A percentile compares a stretch with the other conserved stretches of the same genome.
Evolutionary conservation across 2,329 filamentous ascomycete species (phyloP).

Genomic region (Dendrostoma leiphaemia): DNA sequence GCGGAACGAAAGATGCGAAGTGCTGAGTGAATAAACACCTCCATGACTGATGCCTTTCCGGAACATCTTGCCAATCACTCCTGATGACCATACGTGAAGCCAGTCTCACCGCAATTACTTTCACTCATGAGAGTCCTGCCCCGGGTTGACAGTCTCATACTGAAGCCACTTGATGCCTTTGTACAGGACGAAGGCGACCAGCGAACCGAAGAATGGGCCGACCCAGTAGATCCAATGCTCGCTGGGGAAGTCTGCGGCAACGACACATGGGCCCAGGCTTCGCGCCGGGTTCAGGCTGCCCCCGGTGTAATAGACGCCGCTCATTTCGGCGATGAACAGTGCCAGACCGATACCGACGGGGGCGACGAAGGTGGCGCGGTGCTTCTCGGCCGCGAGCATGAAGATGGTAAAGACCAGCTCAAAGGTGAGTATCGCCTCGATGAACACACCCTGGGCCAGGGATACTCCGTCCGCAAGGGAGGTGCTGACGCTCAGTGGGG

Average conservation of each 20-base stretch:
- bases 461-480: conserved; percentile 37
- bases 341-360: conserved; percentile 47
- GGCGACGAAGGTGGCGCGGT: conserved; percentile 45
- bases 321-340: conserved; percentile 44
- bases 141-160: conserved; percentile 37
- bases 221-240: conserved; percentile 48
- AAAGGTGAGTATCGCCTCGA: conserved; percentile 47
- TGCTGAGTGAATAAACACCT: too few species aligned
- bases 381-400: conserved; percentile 50
- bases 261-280: conserved; percentile 42
- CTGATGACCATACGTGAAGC: too few species aligned
- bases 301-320: conserved; percentile 47
- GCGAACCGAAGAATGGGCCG: conserved; percentile 31
- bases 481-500: conserved; percentile 40
- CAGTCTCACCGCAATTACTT: too few species aligned
- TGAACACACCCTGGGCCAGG: conserved; percentile 45
- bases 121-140: too few species aligned
- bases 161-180: conserved; percentile 39
- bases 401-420: conserved; percentile 49
- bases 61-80: too few species aligned
- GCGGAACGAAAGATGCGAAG: too few species aligned
- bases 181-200: conserved; percentile 36
- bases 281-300: conserved; percentile 23
- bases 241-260: conserved; percentile 34
- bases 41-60: too few species aligned